Evolutionary conservation across 495 filamentous ascomycete species (phyloP).

Genomic region (Penicillium desertorum): DNA sequence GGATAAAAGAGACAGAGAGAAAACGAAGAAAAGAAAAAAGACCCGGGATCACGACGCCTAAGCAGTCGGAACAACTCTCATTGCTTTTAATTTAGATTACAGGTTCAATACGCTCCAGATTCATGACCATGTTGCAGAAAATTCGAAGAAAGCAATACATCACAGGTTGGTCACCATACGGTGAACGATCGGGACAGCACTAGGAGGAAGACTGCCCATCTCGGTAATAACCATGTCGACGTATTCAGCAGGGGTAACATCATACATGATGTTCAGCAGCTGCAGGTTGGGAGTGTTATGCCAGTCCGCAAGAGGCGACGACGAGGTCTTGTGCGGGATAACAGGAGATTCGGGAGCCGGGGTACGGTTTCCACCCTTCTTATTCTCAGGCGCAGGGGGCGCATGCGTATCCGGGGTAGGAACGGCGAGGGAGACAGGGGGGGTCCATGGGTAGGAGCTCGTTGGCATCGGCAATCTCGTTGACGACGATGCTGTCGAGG

Average conservation of each 20-base stretch:
- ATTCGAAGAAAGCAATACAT: background rate
- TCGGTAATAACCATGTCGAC: constrained; percentile 90
- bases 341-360: constrained; percentile 27
- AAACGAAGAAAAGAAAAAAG: background rate
- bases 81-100: constrained; percentile 1
- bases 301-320: constrained; percentile 56
- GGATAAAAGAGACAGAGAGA: no score
- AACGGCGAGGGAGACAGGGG: constrained; percentile 36
- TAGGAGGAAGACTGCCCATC: constrained; percentile 82
- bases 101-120: constrained; percentile 1
- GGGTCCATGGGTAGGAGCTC: constrained; percentile 50
- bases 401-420: constrained; percentile 30
- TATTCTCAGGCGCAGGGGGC: constrained; percentile 29
- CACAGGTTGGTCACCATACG: constrained; percentile 50
- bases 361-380: constrained; percentile 40
- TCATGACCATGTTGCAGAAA: background rate
- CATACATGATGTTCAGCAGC: constrained; percentile 83
- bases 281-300: constrained; percentile 61
- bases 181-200: constrained; percentile 64
- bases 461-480: constrained; percentile 78
- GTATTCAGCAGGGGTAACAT: constrained; percentile 88
- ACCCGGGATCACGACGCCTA: background rate
- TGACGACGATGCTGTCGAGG: constrained; percentile 86
- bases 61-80: background rate
- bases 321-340: constrained; percentile 14